Evolutionary conservation across 805 yeast genomes (phyloP).

Genomic region (Scheffersomyces lignosus): DNA sequence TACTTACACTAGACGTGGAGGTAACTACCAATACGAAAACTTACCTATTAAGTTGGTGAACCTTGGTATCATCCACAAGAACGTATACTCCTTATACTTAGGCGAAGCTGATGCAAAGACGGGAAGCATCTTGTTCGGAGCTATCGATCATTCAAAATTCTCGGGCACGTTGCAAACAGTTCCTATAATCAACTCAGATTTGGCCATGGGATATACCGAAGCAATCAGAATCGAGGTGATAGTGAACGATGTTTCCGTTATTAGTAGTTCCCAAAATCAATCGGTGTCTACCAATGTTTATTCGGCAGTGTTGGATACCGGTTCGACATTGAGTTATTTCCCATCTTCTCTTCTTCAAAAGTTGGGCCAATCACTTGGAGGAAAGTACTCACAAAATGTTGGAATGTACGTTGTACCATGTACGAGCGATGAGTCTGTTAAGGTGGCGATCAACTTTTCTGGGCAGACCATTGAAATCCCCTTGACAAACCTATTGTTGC

Average conservation of each 20-base stretch:
- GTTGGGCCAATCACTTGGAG: slow-evolving; percentile 39
- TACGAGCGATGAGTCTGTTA: slow-evolving; percentile 16
- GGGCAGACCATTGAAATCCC: slow-evolving; percentile 59
- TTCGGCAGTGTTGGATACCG: slow-evolving; percentile 34
- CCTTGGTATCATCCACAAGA: slow-evolving; percentile 33
- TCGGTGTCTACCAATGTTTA: slow-evolving; percentile 16
- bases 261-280: slow-evolving; percentile 6
- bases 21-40: slow-evolving; percentile 35
- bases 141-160: slow-evolving; percentile 44
- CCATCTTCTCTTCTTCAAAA: slow-evolving; percentile 36
- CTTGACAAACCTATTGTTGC: slow-evolving; percentile 26
- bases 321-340: slow-evolving; percentile 41
- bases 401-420: slow-evolving; percentile 54
- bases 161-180: slow-evolving; percentile 31
- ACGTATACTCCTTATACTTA: slow-evolving; percentile 38
- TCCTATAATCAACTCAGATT: slow-evolving; percentile 43
- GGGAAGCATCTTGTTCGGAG: slow-evolving; percentile 44
- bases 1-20: slow-evolving; percentile 34
- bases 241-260: slow-evolving; percentile 35
- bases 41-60: slow-evolving; percentile 34
- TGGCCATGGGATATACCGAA: slow-evolving; percentile 24
- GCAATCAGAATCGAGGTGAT: slow-evolving; percentile 53
- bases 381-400: slow-evolving; percentile 37
- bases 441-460: slow-evolving; percentile 52
- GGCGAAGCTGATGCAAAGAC: slow-evolving; percentile 21